These are phyloP conservation scores for Sphagnum fallax DNA, from an alignment of 228 moss, liverwort and hornwort species.

Conservation along the genomic window DNA sequence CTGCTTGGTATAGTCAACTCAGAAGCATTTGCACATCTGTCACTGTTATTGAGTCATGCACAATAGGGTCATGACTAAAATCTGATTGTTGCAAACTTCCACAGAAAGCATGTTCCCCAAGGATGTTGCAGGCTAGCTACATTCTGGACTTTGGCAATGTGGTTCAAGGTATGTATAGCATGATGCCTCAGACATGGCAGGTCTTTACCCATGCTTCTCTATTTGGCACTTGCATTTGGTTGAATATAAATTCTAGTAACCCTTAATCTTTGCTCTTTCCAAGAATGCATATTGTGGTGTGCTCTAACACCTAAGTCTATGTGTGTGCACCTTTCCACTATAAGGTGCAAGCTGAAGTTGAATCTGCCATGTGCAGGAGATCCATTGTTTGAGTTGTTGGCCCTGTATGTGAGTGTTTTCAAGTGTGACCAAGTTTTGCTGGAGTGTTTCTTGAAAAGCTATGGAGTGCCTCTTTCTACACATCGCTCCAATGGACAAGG, in stretches of 20 bases:
- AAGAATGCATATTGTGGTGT: background rate
- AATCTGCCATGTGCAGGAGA: slow-evolving; percentile 40
- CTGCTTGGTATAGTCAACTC: background rate
- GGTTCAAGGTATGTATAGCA: slow-evolving; percentile 43
- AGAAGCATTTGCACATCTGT: background rate
- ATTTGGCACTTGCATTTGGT: background rate
- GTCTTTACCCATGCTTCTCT: background rate
- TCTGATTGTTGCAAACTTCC: background rate
- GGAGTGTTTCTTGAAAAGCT: slow-evolving; percentile 48
- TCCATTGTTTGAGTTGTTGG: slow-evolving; percentile 75
- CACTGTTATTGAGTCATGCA: background rate
- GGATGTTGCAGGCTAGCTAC: slow-evolving; percentile 46
- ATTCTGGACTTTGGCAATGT: slow-evolving; percentile 89
- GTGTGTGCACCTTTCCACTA: background rate
- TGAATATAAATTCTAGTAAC: background rate
- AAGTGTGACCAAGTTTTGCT: slow-evolving; percentile 38
- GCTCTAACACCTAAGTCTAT: background rate
- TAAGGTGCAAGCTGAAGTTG: background rate
- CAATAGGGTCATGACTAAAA: too few species aligned
- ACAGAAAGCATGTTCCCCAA: slow-evolving; percentile 20
- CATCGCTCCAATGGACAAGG: slow-evolving; percentile 13
- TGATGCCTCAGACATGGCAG: background rate
- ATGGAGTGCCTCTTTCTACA: slow-evolving; percentile 53
- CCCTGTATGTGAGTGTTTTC: slow-evolving; percentile 65
- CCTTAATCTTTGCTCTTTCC: background rate